phyloP scores from a whole-genome alignment of 2,329 filamentous ascomycete species.

The Achaetomium macrosporum region DNA sequence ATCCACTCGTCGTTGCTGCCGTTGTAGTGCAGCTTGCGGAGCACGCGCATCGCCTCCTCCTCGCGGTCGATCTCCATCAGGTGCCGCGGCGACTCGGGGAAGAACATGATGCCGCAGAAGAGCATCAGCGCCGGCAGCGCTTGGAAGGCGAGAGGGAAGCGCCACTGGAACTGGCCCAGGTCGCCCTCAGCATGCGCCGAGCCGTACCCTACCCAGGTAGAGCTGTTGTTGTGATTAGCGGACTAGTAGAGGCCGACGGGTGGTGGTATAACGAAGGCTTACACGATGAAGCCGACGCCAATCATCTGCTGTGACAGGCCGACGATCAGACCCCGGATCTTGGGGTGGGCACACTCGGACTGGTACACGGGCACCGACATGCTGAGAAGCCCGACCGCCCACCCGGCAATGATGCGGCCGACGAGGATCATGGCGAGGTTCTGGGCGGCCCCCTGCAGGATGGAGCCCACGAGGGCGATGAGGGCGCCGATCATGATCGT shows the following conservation, averaged over 20 bases:
- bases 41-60: slow-evolving; percentile 42
- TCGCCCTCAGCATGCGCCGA: slow-evolving; percentile 20
- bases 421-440: slow-evolving; percentile 51
- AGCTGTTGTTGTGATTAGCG: slow-evolving; percentile 21
- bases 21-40: slow-evolving; percentile 49
- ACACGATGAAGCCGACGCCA: slow-evolving; percentile 45
- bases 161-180: slow-evolving; percentile 27
- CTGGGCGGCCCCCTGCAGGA: slow-evolving; percentile 52
- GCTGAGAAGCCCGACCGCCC: slow-evolving; percentile 52
- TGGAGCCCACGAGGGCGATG: slow-evolving; percentile 53
- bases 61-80: slow-evolving; percentile 35
- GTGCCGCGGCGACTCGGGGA: slow-evolving; percentile 33
- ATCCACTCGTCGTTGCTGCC: slow-evolving; percentile 53
- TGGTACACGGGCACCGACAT: slow-evolving; percentile 52
- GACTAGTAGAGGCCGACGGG: no score
- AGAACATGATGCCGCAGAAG: slow-evolving; percentile 28
- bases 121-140: slow-evolving; percentile 32
- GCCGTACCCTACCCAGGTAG: slow-evolving; percentile 38
- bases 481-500: slow-evolving; percentile 55
- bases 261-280: neutral
- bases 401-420: slow-evolving; percentile 52
- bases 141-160: slow-evolving; percentile 36
- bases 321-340: slow-evolving; percentile 48
- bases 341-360: slow-evolving; percentile 49
- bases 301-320: slow-evolving; percentile 44